These are phyloP conservation scores for Trichoderma sp. DNA, from an alignment of 2,329 filamentous ascomycete species.

Conservation along the genomic window DNA sequence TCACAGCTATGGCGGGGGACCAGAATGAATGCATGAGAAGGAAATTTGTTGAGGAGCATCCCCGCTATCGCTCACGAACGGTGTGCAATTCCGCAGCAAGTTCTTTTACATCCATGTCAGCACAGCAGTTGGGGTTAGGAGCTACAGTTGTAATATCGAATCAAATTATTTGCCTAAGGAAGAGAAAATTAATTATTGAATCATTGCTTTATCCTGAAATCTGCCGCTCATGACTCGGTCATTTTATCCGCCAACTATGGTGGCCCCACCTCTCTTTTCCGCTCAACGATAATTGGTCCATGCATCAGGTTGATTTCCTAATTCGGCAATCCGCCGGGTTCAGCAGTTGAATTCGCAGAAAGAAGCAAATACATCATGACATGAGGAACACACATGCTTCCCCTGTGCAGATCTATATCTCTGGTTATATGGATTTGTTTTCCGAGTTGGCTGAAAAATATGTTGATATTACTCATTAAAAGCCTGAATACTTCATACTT, in stretches of 20 bases:
- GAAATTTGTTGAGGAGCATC: neutral
- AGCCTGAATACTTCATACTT: neutral
- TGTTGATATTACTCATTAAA: neutral
- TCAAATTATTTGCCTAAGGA: neutral
- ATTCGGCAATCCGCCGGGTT: neutral
- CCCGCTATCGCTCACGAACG: neutral
- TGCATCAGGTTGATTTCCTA: neutral
- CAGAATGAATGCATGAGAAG: neutral
- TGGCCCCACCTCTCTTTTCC: neutral
- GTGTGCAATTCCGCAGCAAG: neutral
- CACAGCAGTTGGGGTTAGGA: neutral
- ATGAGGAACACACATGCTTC: neutral
- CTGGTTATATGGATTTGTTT: neutral
- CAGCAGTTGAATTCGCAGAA: neutral
- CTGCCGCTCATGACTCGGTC: neutral
- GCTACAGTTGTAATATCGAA: neutral
- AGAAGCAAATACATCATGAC: neutral
- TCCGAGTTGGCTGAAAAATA: neutral
- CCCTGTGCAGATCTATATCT: neutral
- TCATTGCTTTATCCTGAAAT: neutral
- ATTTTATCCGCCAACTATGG: neutral
- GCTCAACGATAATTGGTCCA: neutral
- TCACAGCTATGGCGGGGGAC: neutral
- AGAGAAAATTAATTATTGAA: neutral
- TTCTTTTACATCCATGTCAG: neutral